phyloP scores from a whole-genome alignment of 2,329 filamentous ascomycete genomes.

The Phialophora chinensis region DNA sequence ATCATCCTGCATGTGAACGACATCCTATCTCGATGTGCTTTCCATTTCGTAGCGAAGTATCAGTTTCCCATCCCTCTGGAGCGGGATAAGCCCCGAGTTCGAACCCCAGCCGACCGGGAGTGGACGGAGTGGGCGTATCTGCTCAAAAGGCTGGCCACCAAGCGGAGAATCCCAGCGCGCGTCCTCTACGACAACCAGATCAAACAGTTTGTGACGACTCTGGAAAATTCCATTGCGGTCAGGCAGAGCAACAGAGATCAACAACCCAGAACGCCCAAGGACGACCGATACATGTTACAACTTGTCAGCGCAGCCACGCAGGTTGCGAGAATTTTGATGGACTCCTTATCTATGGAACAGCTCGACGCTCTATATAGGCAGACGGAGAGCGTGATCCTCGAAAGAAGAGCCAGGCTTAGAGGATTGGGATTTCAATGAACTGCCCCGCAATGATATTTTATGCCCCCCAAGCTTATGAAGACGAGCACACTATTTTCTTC shows the following conservation, averaged over 20 bases:
- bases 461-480: slow-evolving; percentile 1
- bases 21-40: slow-evolving; percentile 81
- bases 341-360: slow-evolving; percentile 81
- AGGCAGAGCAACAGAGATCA: slow-evolving; percentile 52
- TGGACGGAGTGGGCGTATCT: slow-evolving; percentile 94
- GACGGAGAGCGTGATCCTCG: slow-evolving; percentile 79
- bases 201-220: slow-evolving; percentile 85
- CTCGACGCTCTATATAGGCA: slow-evolving; percentile 81
- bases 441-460: slow-evolving; percentile 9
- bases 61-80: slow-evolving; percentile 87
- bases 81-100: slow-evolving; percentile 78
- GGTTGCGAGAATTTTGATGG: slow-evolving; percentile 85
- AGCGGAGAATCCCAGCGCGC: slow-evolving; percentile 80
- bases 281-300: slow-evolving; percentile 86
- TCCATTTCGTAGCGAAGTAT: slow-evolving; percentile 89
- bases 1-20: slow-evolving; percentile 83
- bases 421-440: slow-evolving; percentile 32
- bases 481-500: slow-evolving; percentile 1
- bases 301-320: slow-evolving; percentile 86
- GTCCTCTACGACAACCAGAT: slow-evolving; percentile 89
- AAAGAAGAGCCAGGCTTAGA: slow-evolving; percentile 54
- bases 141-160: slow-evolving; percentile 82
- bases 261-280: slow-evolving; percentile 80
- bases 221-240: slow-evolving; percentile 85
- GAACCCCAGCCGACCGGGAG: slow-evolving; percentile 76